These are phyloP conservation scores for Rhizopus delemar DNA, from an alignment of 371 early-diverging fungal genomes.

Conservation along the genomic window DNA sequence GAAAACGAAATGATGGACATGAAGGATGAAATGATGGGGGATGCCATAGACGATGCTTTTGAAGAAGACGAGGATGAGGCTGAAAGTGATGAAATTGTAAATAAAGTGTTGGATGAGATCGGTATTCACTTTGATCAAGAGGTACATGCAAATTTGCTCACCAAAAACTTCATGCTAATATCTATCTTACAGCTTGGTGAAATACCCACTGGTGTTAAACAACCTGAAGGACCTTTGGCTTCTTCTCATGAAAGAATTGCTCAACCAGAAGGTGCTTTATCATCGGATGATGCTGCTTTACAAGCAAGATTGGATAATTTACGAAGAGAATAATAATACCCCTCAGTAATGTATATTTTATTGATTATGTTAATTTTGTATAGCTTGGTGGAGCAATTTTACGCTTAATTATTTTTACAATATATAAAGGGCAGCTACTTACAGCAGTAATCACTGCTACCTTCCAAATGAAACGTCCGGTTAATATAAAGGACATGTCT, in stretches of 20 bases:
- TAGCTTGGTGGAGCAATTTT: slow-evolving; percentile 79
- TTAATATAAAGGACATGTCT: slow-evolving; percentile 87
- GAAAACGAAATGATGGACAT: slow-evolving; percentile 97
- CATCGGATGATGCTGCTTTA: slow-evolving; percentile 82
- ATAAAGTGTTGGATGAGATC: slow-evolving; percentile 94
- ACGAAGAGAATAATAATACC: slow-evolving; percentile 68
- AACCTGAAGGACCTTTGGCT: slow-evolving; percentile 36
- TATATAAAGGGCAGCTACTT: slow-evolving; percentile 83
- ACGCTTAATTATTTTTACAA: slow-evolving; percentile 70
- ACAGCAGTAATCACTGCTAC: slow-evolving; percentile 87
- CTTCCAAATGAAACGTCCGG: slow-evolving; percentile 87
- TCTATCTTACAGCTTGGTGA: slow-evolving; percentile 52
- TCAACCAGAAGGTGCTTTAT: slow-evolving; percentile 57
- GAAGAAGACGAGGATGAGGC: slow-evolving; percentile 92
- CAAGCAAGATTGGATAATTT: slow-evolving; percentile 91
- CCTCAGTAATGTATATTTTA: background rate
- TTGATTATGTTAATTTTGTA: slow-evolving; percentile 58
- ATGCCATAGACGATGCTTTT: slow-evolving; percentile 94
- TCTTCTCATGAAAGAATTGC: slow-evolving; percentile 48
- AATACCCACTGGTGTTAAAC: slow-evolving; percentile 59
- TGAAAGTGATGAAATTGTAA: slow-evolving; percentile 89
- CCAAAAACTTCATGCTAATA: too few species aligned
- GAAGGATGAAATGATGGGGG: slow-evolving; percentile 98
- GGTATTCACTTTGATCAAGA: slow-evolving; percentile 75
- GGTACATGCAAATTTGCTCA: slow-evolving; percentile 31